Conservation (phyloP, 2,329 filamentous ascomycete species). For the Aspergillus quadricinctus region DNA sequence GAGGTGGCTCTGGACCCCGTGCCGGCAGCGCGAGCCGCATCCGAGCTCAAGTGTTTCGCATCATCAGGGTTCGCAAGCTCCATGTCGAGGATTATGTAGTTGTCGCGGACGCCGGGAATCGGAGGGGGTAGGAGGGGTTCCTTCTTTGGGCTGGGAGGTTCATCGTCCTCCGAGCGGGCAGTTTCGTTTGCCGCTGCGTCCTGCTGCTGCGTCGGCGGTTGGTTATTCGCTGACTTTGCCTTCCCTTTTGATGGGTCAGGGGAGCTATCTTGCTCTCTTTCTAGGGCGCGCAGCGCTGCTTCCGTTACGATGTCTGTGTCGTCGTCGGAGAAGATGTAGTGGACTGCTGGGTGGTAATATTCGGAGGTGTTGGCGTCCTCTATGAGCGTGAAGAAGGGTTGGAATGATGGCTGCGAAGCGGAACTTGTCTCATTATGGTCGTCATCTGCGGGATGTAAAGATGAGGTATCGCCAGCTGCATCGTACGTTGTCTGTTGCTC, state of each 20-base stretch:
- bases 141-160: constrained; percentile 14
- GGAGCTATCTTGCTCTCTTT: constrained; percentile 38
- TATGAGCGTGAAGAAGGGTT: constrained; percentile 80
- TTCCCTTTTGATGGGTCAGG: constrained; percentile 21
- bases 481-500: constrained; percentile 11
- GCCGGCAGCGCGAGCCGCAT: constrained; percentile 9
- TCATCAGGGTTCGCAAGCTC: constrained; percentile 20
- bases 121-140: constrained; percentile 44
- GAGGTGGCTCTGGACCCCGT: constrained; percentile 20
- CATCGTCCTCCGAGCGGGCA: constrained; percentile 17
- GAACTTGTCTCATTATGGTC: constrained; percentile 12
- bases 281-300: constrained; percentile 55
- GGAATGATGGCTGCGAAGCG: constrained; percentile 51
- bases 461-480: constrained; percentile 1
- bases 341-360: constrained; percentile 77
- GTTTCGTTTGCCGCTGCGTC: constrained; percentile 9
- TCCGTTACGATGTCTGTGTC: constrained; percentile 72
- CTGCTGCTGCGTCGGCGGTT: constrained; percentile 2
- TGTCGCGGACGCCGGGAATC: constrained; percentile 47
- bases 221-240: constrained; percentile 3
- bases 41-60: constrained; percentile 6
- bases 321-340: constrained; percentile 93
- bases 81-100: constrained; percentile 56
- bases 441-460: constrained; percentile 10
- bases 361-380: constrained; percentile 69